These are phyloP conservation scores for Aschersonia sp. DNA, from an alignment of 2,329 filamentous ascomycete species.

Conservation along the genomic window DNA sequence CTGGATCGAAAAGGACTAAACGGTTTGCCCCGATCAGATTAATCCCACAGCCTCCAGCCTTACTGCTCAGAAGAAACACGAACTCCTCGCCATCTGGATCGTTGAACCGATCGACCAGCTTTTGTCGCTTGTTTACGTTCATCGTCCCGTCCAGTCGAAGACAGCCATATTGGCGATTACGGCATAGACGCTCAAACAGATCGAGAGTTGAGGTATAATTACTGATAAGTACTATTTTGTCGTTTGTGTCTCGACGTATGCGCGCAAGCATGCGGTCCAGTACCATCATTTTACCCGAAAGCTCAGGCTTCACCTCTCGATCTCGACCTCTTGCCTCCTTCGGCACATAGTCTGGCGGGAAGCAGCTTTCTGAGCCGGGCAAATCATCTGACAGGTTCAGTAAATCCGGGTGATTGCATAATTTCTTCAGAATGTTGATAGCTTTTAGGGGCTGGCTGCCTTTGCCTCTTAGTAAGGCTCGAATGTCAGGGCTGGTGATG, in stretches of 20 bases:
- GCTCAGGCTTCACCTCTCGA: slow-evolving; percentile 85
- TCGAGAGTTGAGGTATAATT: slow-evolving; percentile 97
- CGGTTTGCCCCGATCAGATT: slow-evolving; percentile 92
- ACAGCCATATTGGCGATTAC: slow-evolving; percentile 68
- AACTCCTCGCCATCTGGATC: slow-evolving; percentile 82
- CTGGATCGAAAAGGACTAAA: slow-evolving; percentile 87
- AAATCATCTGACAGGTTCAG: slow-evolving; percentile 72
- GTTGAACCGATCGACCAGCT: slow-evolving; percentile 96
- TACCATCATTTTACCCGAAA: slow-evolving; percentile 96
- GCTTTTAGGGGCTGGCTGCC: slow-evolving; percentile 93
- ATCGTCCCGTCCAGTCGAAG: slow-evolving; percentile 91
- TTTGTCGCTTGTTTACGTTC: slow-evolving; percentile 94
- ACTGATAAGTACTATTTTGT: slow-evolving; percentile 97
- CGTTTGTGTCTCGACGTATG: slow-evolving; percentile 89
- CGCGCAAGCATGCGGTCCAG: slow-evolving; percentile 95
- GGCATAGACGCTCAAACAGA: slow-evolving; percentile 83
- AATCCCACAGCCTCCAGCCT: slow-evolving; percentile 90
- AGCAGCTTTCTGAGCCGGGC: slow-evolving; percentile 69
- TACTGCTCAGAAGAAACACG: slow-evolving; percentile 89
- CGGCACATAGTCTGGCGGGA: slow-evolving; percentile 75
- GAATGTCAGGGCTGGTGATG: slow-evolving; percentile 88
- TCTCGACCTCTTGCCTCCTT: slow-evolving; percentile 81
- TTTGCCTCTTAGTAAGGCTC: slow-evolving; percentile 79
- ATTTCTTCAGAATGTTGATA: slow-evolving; percentile 91
- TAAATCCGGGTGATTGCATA: slow-evolving; percentile 95